phyloP scores from a whole-genome alignment of 78 protist species.

The Emiliania huxleyi region DNA sequence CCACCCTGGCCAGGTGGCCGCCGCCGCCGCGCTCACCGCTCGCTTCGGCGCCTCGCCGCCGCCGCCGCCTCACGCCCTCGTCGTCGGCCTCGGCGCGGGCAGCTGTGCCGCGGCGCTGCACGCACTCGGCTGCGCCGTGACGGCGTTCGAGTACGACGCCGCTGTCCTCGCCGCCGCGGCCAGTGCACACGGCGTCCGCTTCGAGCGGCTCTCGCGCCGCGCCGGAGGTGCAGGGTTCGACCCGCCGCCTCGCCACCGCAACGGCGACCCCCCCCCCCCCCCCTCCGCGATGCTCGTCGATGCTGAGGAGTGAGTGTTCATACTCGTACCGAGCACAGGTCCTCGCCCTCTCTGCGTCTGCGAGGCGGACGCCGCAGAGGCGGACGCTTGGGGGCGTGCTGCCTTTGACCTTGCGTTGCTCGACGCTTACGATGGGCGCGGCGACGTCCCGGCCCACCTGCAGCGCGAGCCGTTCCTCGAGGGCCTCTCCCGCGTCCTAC shows the following conservation, averaged over 20 bases:
- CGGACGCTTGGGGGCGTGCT: background rate
- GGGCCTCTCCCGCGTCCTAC: background rate
- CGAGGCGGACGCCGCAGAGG: too few species aligned
- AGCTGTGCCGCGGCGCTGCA: slow-evolving; percentile 5
- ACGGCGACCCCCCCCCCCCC: too few species aligned
- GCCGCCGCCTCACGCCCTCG: background rate
- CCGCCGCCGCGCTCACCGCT: background rate
- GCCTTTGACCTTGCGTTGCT: background rate
- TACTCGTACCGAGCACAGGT: too few species aligned
- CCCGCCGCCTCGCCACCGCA: too few species aligned
- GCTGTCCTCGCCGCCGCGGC: too few species aligned
- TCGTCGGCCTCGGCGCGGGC: slow-evolving; percentile 1
- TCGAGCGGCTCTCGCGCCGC: too few species aligned
- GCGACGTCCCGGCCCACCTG: background rate
- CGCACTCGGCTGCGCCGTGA: background rate
- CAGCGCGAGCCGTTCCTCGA: background rate
- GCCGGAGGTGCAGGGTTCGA: too few species aligned
- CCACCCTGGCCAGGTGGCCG: too few species aligned
- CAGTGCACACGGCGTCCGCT: too few species aligned
- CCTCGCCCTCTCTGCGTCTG: too few species aligned
- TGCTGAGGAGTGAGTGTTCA: too few species aligned
- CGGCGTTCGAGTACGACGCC: background rate
- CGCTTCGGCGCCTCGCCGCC: background rate
- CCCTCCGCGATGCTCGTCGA: too few species aligned
- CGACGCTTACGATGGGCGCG: background rate